Conservation (phyloP, 2,329 filamentous ascomycete genomes). For the Phyllosticta paracitricarpa region DNA sequence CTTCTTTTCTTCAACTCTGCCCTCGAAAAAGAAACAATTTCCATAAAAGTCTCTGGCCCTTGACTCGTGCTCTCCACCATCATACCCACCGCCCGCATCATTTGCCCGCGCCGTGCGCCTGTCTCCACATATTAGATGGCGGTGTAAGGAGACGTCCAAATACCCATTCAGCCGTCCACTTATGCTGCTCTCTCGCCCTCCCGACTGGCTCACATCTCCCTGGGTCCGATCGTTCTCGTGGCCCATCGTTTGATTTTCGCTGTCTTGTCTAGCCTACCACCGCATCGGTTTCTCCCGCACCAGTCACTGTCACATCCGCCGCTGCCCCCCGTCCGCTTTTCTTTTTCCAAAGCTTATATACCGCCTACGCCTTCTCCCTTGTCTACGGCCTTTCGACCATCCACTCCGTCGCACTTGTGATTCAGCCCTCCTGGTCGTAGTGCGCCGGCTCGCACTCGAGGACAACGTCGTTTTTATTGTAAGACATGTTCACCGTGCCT, state of each 20-base stretch:
- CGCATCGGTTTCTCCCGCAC: neutral
- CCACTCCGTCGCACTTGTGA: neutral
- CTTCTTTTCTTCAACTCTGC: neutral
- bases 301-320: neutral
- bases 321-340: neutral
- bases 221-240: constrained; percentile 5
- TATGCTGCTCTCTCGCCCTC: neutral
- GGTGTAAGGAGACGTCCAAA: constrained; percentile 4
- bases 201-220: neutral
- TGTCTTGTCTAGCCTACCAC: neutral
- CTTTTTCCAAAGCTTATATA: constrained; percentile 5
- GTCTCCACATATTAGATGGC: constrained; percentile 8
- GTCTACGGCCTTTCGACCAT: neutral
- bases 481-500: neutral
- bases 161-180: neutral
- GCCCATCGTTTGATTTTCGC: neutral
- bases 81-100: neutral
- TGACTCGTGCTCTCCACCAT: neutral
- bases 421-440: neutral
- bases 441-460: constrained; percentile 8
- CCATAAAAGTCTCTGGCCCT: neutral
- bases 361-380: neutral
- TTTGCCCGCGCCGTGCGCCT: constrained; percentile 2
- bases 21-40: neutral
- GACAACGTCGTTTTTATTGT: neutral